A percentile compares a stretch with the other conserved stretches of the same genome.
Conservation (phyloP, 23 red algal genomes). For the Chondrus crispus region DNA sequence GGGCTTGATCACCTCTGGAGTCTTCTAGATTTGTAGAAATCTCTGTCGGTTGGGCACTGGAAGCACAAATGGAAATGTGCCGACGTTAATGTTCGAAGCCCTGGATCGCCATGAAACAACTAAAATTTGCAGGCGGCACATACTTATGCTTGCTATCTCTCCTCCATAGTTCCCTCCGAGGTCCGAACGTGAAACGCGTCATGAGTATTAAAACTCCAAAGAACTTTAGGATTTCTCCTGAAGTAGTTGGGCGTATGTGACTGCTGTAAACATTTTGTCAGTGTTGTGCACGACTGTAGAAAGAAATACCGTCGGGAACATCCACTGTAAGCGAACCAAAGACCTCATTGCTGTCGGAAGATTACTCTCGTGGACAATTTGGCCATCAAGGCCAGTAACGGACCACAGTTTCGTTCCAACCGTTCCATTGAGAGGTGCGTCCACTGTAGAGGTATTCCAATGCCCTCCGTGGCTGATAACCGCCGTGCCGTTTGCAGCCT, state of each 20-base stretch:
- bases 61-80: background rate
- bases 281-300: background rate
- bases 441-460: too few species aligned
- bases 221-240: background rate
- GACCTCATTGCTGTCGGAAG: background rate
- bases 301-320: background rate
- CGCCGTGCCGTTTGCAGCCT: too few species aligned
- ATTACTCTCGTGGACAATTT: background rate
- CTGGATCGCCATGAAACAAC: background rate
- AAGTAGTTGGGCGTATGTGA: background rate
- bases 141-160: background rate
- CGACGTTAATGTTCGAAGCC: background rate
- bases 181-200: background rate
- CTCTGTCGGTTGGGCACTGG: too few species aligned
- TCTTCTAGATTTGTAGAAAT: too few species aligned
- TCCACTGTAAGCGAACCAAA: background rate
- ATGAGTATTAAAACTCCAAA: background rate
- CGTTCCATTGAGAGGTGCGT: too few species aligned
- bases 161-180: background rate
- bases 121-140: background rate
- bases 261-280: background rate
- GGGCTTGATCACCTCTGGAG: too few species aligned
- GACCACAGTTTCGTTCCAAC: background rate
- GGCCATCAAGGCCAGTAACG: background rate
- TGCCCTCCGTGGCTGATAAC: too few species aligned